Base-by-base conservation (phyloP, 1,284 basidiomycete genomes). In the Trichosporon coremiiforme region DNA sequence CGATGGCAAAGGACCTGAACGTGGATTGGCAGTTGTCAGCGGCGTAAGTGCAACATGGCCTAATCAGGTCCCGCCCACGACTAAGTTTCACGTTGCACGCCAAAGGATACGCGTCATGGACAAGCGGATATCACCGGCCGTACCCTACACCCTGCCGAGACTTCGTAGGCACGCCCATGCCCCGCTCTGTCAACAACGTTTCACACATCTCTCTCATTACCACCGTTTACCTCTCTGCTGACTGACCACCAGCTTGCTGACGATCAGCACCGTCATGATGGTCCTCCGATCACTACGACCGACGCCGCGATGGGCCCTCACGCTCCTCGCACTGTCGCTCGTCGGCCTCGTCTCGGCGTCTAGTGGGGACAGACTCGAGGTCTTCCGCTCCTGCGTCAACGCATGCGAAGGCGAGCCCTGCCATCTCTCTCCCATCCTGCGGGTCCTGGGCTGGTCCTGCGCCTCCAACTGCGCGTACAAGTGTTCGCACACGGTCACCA, bases 401-500 rank as follows among this genome's bases (percentile, higher is more conserved):
- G 68, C 74, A 13, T 80, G 81, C 74, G 50, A 71, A 35, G 13
- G 75, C 60, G 71, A 76, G 35, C 83, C 65, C 78, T 88, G 70
- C 78, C 88, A 74, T 13, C 74, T 91, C 86, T 72, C 87, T 80
- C 73, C 91, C 87, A 76, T 84, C 35, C 83, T 87, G 3, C 77
- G 85, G 8, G 70, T 84, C 12, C 85, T 85, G 2, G 78, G 82
- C 15, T 89, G 88, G 96, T 88, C 91, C 20, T 98, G 95, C 83
- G 77, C 83, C 13, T 93, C 93, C 76, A 87, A 98, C 82, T 98
- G 95, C 87, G 89, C 89, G 78, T 98, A 99, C 79, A 84, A 84
- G 20, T 99, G 96, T 85, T 92, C 91, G 86, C 94, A 97, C 78
- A 82, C 86, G 65, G 86, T 96, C 68, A 97, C 94, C 15, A 83